Base-by-base conservation (phyloP, 2,329 filamentous ascomycete species). In the Sporothrix dimorphospora region DNA sequence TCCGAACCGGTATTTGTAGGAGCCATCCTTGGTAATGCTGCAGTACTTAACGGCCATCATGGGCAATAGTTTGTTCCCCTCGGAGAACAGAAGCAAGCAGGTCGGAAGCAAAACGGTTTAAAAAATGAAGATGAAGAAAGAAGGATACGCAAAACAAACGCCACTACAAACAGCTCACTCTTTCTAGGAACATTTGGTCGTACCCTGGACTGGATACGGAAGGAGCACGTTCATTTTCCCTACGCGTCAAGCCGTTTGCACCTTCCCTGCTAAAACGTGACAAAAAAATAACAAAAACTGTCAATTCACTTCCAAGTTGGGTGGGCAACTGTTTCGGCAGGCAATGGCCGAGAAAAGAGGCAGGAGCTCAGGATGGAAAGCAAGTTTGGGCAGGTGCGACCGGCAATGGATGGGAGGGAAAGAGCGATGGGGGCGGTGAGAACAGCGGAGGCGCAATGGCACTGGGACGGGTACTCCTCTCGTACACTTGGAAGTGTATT, bases 1-100 rank as follows among this genome's bases (percentile, higher is more conserved):
- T 7, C 61, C 61, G 16, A 65, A 65, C 9, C 38, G 40, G 40
- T 65, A 65, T n/a, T 21, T 45, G 61, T 45, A 65, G 14, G 38
- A 27, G 21, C 61, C 61, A 11, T 65, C 40, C 4, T 42, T 47
- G 61, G 5, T 16, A 2, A 19, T 19, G 16, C 4, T n/a, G 24
- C 38, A 45, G 40, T 47, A 30, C 38, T 27, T 59, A 5, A 1
- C 3, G 3, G 16, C 19, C 12, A 24, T 24, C 27, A 59, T 59
- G 55, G 51, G 51, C 51, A 55, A 30, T 11, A 1, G 51, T 14
- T 11, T 16, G 27, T 59, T 27, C 2, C 24, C 55, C 30, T n/a
- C 16, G 16, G 9, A 34, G n/a, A 21, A 42, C 42, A 7, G 1
- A 42, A 12, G 57, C 11, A 12, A 49, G 16, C 14, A 49, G 16